These are phyloP conservation scores for Geranomyces variabilis DNA, from an alignment of 192 early-diverging fungal species.

Conservation along the genomic window DNA sequence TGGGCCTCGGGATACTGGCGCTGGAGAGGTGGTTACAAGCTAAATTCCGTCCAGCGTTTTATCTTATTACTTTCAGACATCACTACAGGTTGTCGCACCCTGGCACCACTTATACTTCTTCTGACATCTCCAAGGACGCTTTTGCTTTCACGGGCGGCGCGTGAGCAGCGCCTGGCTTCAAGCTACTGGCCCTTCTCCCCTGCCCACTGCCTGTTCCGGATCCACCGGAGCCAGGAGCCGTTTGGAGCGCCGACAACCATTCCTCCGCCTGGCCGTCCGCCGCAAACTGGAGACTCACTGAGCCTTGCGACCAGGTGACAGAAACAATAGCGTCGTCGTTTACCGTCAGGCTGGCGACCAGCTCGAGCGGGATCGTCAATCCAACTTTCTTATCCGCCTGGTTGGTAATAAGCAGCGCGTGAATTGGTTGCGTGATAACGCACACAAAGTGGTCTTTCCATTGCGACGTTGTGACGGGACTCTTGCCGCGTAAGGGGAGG, in stretches of 20 bases:
- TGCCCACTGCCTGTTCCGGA: too few species aligned
- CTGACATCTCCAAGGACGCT: too few species aligned
- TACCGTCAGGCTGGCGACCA: background rate
- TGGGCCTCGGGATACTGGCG: too few species aligned
- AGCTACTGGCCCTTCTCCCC: too few species aligned
- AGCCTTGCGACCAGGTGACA: conserved; percentile 17
- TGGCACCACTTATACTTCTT: too few species aligned
- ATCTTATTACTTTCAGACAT: too few species aligned
- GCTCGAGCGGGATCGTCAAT: conserved; percentile 2
- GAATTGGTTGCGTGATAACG: conserved; percentile 7
- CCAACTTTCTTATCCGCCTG: conserved; percentile 7
- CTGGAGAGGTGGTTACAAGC: too few species aligned
- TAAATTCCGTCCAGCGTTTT: too few species aligned
- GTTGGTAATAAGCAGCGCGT: background rate
- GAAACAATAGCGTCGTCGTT: conserved; percentile 7
- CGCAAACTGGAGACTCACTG: background rate
- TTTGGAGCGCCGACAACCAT: conserved; percentile 7
- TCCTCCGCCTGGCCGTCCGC: background rate
- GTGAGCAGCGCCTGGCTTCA: too few species aligned
- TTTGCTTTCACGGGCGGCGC: too few species aligned
- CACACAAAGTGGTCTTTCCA: conserved; percentile 10
- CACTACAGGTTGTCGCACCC: too few species aligned
- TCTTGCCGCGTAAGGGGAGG: conserved; percentile 5
- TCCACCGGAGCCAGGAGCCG: background rate
- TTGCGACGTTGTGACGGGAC: conserved; percentile 5